Conservation (phyloP, 176 grass and related monocot genomes). For the Panicum miliaceum region DNA sequence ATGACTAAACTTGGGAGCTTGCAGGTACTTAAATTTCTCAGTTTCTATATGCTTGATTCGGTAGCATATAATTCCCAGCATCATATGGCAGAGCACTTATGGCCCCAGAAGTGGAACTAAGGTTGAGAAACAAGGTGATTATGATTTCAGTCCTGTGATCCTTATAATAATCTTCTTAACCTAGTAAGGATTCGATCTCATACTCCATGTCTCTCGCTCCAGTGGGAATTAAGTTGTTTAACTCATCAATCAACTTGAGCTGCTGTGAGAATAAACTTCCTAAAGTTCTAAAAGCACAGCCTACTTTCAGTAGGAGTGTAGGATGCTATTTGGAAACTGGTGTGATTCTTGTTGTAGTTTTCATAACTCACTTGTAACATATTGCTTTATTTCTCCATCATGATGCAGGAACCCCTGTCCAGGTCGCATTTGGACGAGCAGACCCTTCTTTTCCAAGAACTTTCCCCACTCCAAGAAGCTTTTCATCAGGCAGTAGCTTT, state of each 20-base stretch:
- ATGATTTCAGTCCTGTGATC: neutral
- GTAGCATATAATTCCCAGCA: constrained; percentile 24
- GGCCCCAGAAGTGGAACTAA: constrained; percentile 23
- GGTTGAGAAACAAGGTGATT: constrained; percentile 49
- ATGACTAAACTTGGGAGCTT: constrained; percentile 32
- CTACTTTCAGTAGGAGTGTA: neutral
- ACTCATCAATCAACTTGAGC: neutral
- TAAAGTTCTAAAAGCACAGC: neutral
- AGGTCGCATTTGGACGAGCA: constrained; percentile 60
- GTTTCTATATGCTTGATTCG: constrained; percentile 17
- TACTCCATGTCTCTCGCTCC: neutral
- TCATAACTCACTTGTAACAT: neutral
- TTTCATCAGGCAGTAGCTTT: constrained; percentile 33
- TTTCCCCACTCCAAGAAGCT: constrained; percentile 28
- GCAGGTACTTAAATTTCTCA: constrained; percentile 33
- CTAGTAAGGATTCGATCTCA: neutral
- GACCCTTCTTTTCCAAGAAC: constrained; percentile 39
- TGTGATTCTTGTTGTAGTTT: neutral
- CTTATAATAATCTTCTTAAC: neutral
- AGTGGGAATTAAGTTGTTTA: neutral
- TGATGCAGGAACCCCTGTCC: constrained; percentile 27
- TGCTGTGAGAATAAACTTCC: neutral
- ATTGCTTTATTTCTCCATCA: neutral
- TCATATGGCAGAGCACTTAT: constrained; percentile 34
- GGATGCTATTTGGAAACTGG: neutral